Evolutionary conservation across 805 yeast species (phyloP).

Genomic region (Monosporozyma servazzii): DNA sequence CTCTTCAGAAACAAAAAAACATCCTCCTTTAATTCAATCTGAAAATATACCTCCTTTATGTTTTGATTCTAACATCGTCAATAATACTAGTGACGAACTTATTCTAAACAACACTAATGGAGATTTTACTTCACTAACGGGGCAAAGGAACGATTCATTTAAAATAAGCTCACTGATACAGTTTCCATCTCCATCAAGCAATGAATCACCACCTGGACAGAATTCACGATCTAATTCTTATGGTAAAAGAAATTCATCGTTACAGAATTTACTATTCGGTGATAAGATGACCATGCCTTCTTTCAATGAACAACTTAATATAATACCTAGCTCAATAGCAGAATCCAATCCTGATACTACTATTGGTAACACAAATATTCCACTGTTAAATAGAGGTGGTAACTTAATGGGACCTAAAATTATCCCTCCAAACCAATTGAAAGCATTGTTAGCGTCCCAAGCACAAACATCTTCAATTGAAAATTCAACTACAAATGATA

Average conservation of each 20-base stretch:
- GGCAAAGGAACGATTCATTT: background rate
- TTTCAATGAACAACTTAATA: background rate
- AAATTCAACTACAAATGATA: background rate
- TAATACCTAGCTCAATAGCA: background rate
- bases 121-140: background rate
- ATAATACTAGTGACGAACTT: background rate
- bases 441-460: background rate
- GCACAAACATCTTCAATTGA: background rate
- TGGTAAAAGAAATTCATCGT: conserved; percentile 20
- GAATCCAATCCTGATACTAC: background rate
- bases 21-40: background rate
- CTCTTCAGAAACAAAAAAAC: background rate
- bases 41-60: background rate
- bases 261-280: conserved; percentile 8
- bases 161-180: background rate
- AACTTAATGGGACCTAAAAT: background rate
- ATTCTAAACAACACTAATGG: background rate
- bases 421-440: background rate
- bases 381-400: background rate
- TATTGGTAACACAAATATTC: background rate
- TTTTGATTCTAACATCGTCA: background rate
- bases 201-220: background rate
- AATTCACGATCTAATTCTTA: background rate
- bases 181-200: background rate
- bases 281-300: background rate